These are phyloP conservation scores for Silene noctiflora DNA, from an alignment of 179 eudicot genomes.

Conservation along the genomic window DNA sequence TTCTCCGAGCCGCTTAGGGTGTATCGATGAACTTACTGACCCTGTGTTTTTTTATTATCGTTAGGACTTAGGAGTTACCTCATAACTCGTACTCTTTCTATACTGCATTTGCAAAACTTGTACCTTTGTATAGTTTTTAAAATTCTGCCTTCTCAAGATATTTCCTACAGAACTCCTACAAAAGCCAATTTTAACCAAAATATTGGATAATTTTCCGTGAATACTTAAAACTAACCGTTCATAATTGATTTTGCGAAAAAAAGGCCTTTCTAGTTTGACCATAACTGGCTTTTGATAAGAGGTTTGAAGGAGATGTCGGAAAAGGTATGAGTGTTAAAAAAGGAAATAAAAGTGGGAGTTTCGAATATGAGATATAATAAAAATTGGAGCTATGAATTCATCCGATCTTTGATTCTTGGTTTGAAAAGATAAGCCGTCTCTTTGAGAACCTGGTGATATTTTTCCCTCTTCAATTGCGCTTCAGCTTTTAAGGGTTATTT, in stretches of 20 bases:
- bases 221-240: background rate
- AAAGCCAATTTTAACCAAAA: background rate
- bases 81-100: background rate
- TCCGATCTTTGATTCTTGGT: background rate
- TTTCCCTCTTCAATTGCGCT: conserved; percentile 1
- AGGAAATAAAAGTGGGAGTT: background rate
- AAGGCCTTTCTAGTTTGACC: too few relatives aligned
- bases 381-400: background rate
- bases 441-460: background rate
- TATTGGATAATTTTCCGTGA: background rate
- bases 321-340: background rate
- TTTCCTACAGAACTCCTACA: background rate
- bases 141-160: background rate
- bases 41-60: background rate
- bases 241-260: too few relatives aligned
- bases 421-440: background rate
- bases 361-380: background rate
- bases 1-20: background rate
- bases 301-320: too few relatives aligned
- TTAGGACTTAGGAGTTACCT: background rate
- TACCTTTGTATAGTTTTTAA: too few relatives aligned
- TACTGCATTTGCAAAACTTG: background rate
- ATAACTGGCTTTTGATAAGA: too few relatives aligned
- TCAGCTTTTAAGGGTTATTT: background rate
- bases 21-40: background rate